Evolutionary conservation across 2,329 filamentous ascomycete species (phyloP).

Genomic region (Lecanicillium sp.): DNA sequence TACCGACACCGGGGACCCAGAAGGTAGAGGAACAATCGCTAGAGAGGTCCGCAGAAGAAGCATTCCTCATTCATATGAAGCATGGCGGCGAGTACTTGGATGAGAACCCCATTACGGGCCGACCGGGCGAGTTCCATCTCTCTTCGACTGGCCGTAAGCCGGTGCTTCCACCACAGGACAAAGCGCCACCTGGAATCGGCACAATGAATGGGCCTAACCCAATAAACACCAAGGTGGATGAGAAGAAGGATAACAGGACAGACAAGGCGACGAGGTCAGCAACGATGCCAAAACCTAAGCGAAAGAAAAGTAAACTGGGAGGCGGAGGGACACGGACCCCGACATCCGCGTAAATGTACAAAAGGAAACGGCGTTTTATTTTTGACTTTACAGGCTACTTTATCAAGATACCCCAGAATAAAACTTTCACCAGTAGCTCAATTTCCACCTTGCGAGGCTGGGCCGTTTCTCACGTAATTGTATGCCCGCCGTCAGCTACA

Average conservation of each 20-base stretch:
- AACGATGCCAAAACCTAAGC: conserved; percentile 34
- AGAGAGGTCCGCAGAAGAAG: conserved; percentile 48
- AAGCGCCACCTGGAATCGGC: conserved; percentile 23
- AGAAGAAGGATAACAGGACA: conserved; percentile 39
- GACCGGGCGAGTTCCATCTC: conserved; percentile 58
- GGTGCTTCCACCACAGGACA: conserved; percentile 23
- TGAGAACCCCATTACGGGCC: conserved; percentile 60
- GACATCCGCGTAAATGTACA: conserved; percentile 8
- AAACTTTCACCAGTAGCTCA: too few relatives aligned
- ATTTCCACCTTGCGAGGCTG: too few relatives aligned
- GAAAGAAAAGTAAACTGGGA: conserved; percentile 40
- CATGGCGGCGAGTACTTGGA: conserved; percentile 60
- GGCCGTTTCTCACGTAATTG: conserved; percentile 16
- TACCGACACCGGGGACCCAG: conserved; percentile 13
- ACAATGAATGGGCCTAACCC: conserved; percentile 25
- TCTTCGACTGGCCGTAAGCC: conserved; percentile 51
- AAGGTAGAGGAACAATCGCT: conserved; percentile 32
- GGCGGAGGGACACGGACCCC: conserved; percentile 24
- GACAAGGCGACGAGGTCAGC: conserved; percentile 36
- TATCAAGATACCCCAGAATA: too few relatives aligned
- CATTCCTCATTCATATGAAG: conserved; percentile 48
- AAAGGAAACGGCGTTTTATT: not conserved
- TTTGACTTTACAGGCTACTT: too few relatives aligned
- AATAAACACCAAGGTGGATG: conserved; percentile 33
- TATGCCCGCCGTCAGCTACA: conserved; percentile 37